Conservation (phyloP, 1,284 basidiomycete species). For the Fomitopsis schrenkii region DNA sequence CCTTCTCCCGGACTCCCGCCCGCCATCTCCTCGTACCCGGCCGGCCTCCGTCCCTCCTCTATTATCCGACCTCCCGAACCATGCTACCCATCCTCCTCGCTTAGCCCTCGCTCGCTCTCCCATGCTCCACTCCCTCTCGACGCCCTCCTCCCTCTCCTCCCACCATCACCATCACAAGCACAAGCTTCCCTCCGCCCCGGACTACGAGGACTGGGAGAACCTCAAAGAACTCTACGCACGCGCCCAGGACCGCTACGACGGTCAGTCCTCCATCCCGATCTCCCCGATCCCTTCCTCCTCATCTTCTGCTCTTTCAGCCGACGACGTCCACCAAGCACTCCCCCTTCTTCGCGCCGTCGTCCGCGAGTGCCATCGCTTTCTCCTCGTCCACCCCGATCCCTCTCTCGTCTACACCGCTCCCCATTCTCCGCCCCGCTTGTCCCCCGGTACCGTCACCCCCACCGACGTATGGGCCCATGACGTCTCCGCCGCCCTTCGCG, state of each 20-base stretch:
- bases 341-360: conserved; percentile 57
- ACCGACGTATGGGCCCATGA: conserved; percentile 19
- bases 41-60: conserved; percentile 11
- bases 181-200: conserved; percentile 1
- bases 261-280: conserved; percentile 31
- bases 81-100: conserved; percentile 4
- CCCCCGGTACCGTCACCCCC: conserved; percentile 23
- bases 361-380: conserved; percentile 60
- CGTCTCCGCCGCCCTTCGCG: not conserved
- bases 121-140: not conserved
- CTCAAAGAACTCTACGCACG: conserved; percentile 56
- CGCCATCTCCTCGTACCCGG: conserved; percentile 9
- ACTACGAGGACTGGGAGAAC: conserved; percentile 56
- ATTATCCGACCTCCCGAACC: conserved; percentile 8
- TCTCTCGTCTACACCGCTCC: conserved; percentile 39
- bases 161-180: not conserved
- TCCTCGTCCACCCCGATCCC: conserved; percentile 49
- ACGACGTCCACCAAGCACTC: conserved; percentile 43
- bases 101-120: not conserved
- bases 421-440: conserved; percentile 11
- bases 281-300: conserved; percentile 8
- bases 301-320: conserved; percentile 29
- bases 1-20: conserved; percentile 14
- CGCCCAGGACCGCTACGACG: conserved; percentile 54
- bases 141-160: not conserved